These are phyloP conservation scores for Geotrichum carabidarum DNA, from an alignment of 1,139 yeast species.

Conservation along the genomic window DNA sequence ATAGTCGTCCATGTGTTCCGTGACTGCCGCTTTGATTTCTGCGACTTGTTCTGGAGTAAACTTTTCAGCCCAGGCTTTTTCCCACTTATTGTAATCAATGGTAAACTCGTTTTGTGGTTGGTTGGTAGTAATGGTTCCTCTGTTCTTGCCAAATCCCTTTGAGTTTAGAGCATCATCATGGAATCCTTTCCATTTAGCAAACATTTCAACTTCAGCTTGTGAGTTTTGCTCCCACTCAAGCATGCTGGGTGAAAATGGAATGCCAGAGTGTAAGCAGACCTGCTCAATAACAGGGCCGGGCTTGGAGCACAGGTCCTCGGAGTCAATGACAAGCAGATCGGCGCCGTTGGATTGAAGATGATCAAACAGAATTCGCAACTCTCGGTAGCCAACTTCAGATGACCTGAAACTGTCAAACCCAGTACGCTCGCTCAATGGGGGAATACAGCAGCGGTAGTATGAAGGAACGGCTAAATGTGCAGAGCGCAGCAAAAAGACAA, in stretches of 20 bases:
- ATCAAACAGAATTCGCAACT: slow-evolving; percentile 31
- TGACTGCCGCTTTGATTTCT: slow-evolving; percentile 25
- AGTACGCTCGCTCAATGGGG: slow-evolving; percentile 29
- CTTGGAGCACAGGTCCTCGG: slow-evolving; percentile 26
- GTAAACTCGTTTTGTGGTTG: slow-evolving; percentile 18
- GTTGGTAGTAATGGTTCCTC: not conserved
- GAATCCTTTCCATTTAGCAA: slow-evolving; percentile 33
- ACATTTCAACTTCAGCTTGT: slow-evolving; percentile 24
- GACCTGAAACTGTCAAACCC: slow-evolving; percentile 30
- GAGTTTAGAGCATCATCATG: slow-evolving; percentile 32
- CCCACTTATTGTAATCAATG: slow-evolving; percentile 28
- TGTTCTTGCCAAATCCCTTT: slow-evolving; percentile 25
- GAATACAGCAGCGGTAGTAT: slow-evolving; percentile 32
- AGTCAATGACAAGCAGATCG: slow-evolving; percentile 27
- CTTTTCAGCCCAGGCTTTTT: slow-evolving; percentile 25
- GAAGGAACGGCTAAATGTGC: slow-evolving; percentile 33
- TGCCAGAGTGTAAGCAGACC: slow-evolving; percentile 26
- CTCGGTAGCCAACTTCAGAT: slow-evolving; percentile 32
- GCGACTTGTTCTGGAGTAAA: slow-evolving; percentile 24
- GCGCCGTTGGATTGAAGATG: slow-evolving; percentile 17
- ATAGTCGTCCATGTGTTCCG: slow-evolving; percentile 28
- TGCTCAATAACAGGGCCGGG: slow-evolving; percentile 27
- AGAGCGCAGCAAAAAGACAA: slow-evolving; percentile 30
- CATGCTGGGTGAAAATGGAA: slow-evolving; percentile 28
- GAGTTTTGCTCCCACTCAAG: slow-evolving; percentile 29